phyloP scores from a whole-genome alignment of 257 asterid species.

The Salvia miltiorrhiza region DNA sequence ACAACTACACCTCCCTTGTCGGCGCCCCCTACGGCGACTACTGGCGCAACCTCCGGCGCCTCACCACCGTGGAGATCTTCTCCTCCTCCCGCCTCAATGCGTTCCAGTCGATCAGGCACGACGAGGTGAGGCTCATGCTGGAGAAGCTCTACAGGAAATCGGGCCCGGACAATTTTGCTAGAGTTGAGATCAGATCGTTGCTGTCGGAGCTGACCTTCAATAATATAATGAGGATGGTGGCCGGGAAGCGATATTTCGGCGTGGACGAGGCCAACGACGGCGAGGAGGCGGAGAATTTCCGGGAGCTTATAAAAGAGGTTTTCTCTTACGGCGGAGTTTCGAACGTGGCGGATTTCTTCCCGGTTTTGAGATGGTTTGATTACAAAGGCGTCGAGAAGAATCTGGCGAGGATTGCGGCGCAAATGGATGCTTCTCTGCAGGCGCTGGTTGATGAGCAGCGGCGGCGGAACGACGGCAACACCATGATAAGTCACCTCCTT shows the following conservation, averaged over 20 bases:
- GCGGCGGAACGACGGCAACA: constrained; percentile 1
- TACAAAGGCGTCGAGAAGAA: constrained; percentile 37
- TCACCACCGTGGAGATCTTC: constrained; percentile 25
- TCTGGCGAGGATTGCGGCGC: constrained; percentile 14
- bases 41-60: constrained; percentile 60
- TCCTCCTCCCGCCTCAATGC: constrained; percentile 39
- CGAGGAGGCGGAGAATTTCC: constrained; percentile 39
- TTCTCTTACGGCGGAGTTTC: constrained; percentile 25
- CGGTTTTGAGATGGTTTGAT: constrained; percentile 45
- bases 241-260: constrained; percentile 52
- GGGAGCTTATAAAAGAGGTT: constrained; percentile 29
- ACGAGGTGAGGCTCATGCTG: constrained; percentile 31
- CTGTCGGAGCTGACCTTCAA: constrained; percentile 42
- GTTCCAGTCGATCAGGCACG: constrained; percentile 34
- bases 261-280: constrained; percentile 33
- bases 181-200: constrained; percentile 30
- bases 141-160: constrained; percentile 3
- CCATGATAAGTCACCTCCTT: constrained; percentile 61
- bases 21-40: constrained; percentile 51
- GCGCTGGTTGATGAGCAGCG: constrained; percentile 47
- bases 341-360: constrained; percentile 35
- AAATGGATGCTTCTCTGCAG: constrained; percentile 45
- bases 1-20: constrained; percentile 30
- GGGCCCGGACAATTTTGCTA: neutral
- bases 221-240: constrained; percentile 57